These are phyloP conservation scores for Fonsecaea erecta DNA, from an alignment of 2,329 filamentous ascomycete genomes.

Conservation along the genomic window DNA sequence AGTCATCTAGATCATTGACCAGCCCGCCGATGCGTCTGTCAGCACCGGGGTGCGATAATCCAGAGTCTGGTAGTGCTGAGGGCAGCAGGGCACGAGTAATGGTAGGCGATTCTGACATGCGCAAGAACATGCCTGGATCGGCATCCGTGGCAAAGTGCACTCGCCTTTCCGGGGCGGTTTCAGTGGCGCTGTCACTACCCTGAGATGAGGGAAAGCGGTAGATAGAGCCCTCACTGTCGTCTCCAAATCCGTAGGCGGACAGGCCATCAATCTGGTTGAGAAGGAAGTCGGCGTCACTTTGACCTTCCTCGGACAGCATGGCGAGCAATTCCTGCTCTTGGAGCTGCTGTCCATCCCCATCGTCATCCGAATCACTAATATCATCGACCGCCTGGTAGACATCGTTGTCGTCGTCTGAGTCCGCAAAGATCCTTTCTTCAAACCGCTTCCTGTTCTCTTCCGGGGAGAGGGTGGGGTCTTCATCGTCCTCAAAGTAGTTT, in stretches of 20 bases:
- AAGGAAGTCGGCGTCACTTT: constrained; percentile 34
- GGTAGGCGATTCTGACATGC: constrained; percentile 36
- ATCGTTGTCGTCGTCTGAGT: constrained; percentile 44
- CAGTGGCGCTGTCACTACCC: constrained; percentile 43
- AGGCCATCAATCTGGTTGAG: constrained; percentile 39
- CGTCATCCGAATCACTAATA: constrained; percentile 79
- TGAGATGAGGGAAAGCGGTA: constrained; percentile 36
- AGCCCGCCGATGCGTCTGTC: constrained; percentile 20
- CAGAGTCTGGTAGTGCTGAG: constrained; percentile 34
- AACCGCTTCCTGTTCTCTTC: constrained; percentile 35
- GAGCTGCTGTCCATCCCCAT: constrained; percentile 73
- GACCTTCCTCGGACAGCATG: constrained; percentile 43
- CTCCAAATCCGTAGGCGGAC: constrained; percentile 39
- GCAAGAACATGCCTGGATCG: constrained; percentile 23
- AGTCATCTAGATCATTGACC: constrained; percentile 32
- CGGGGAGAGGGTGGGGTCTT: constrained; percentile 29
- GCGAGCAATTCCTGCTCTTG: constrained; percentile 37
- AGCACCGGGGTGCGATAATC: constrained; percentile 10
- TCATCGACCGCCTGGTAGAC: constrained; percentile 75
- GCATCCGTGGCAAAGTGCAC: constrained; percentile 67
- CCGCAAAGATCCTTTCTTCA: constrained; percentile 34
- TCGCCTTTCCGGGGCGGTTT: constrained; percentile 57
- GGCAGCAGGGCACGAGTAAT: constrained; percentile 37
- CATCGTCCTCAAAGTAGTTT: constrained; percentile 29
- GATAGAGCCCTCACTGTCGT: constrained; percentile 42